Evolutionary conservation across 768 basidiomycete species (phyloP).

Genomic region (Tricholoma terreum): DNA sequence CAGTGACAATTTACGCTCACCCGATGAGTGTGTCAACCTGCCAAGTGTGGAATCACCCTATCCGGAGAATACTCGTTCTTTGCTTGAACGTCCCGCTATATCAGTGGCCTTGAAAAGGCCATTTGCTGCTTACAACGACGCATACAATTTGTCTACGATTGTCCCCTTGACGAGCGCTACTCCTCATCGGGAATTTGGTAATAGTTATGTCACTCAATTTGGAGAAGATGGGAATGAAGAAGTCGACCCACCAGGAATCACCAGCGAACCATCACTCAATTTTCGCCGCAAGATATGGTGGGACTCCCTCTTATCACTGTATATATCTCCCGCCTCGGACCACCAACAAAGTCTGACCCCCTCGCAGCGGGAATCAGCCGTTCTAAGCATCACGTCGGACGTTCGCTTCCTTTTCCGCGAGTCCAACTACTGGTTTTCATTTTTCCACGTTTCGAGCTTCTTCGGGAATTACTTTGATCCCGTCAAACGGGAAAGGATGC

Average conservation of each 20-base stretch:
- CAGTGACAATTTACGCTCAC: slow-evolving; percentile 11
- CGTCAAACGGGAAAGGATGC: slow-evolving; percentile 49
- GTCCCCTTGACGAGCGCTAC: slow-evolving; percentile 10
- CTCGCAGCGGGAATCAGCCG: slow-evolving; percentile 44
- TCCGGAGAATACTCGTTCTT: not conserved
- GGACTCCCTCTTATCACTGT: slow-evolving; percentile 64
- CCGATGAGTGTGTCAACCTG: slow-evolving; percentile 7
- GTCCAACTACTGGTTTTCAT: slow-evolving; percentile 72
- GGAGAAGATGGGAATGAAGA: slow-evolving; percentile 19
- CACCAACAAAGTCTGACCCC: slow-evolving; percentile 32
- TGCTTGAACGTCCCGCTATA: not conserved
- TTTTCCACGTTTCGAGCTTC: slow-evolving; percentile 70
- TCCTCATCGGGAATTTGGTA: not conserved
- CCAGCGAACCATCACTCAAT: slow-evolving; percentile 56
- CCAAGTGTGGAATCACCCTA: slow-evolving; percentile 1
- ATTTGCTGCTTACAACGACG: slow-evolving; percentile 4
- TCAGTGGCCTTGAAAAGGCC: slow-evolving; percentile 5
- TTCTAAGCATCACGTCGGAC: slow-evolving; percentile 48
- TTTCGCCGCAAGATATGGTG: slow-evolving; percentile 78
- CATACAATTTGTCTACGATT: slow-evolving; percentile 18
- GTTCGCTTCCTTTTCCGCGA: slow-evolving; percentile 61
- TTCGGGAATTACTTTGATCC: slow-evolving; percentile 58
- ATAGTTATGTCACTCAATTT: slow-evolving; percentile 17
- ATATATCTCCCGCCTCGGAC: slow-evolving; percentile 36
- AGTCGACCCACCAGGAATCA: slow-evolving; percentile 30